Base-by-base conservation (phyloP, 2,329 filamentous ascomycete genomes). In the Cytospora piceicola region DNA sequence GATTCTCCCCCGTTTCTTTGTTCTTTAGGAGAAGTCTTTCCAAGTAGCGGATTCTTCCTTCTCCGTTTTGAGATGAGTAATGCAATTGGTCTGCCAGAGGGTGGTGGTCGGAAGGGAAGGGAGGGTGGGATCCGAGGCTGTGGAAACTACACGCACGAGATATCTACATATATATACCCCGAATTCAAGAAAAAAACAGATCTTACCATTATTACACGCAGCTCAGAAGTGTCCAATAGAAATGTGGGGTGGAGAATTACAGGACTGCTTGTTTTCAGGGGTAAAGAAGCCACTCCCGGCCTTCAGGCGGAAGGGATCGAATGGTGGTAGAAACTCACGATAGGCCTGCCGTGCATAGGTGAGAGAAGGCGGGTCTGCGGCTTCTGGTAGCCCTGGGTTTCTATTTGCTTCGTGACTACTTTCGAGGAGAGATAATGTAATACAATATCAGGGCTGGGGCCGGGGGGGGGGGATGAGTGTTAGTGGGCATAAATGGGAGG, bases 21-120 rank as follows among this genome's bases (percentile, higher is more conserved):
- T 49, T 46, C 46, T 55, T 5, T 24, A 3, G n/a, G 46, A 49
- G 59, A 62, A 46, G 46, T 32, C 60, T 62, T 20, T 49, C 46
- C n/a, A 49, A 24, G 46, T 49, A 49, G 46, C 46, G 46, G 22
- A 22, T 22, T 11, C n/a, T n/a, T 49, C 9, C 46, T 49, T 49
- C 46, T 49, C 46, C 5, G 22, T 22, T 6, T 24, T 49, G 46
- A 49, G 46, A 49, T 49, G 46, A 49, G 46, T 49, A 49, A 49
- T 49, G 46, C n/a, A 49, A 49, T 22, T 49, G 9, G 46, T 49
- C 46, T 49, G 46, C 22, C 22, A 24, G n/a, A 49, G 7, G 24
- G 46, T 24, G 46, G 24, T 49, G 46, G n/a, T 20, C n/a, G n/a
- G n/a, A 14, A 49, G 9, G 8, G n/a, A n/a, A 6, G 20, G 20